phyloP scores from a whole-genome alignment of 2,329 filamentous ascomycete genomes.

The Bisporella sp. region DNA sequence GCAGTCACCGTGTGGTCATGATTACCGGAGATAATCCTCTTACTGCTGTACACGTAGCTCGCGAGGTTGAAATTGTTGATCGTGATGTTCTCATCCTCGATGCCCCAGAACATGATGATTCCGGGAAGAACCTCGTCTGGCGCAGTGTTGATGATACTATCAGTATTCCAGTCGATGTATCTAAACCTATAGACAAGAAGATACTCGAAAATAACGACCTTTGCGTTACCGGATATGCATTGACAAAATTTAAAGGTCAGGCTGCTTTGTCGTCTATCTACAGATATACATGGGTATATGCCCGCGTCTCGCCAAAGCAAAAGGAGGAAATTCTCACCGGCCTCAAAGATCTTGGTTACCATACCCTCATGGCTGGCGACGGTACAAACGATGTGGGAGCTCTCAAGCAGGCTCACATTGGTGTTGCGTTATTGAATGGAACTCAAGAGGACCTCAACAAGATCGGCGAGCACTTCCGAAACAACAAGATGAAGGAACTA shows the following conservation, averaged over 20 bases:
- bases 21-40: constrained; percentile 98
- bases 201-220: constrained; percentile 85
- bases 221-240: constrained; percentile 90
- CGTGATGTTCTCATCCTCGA: constrained; percentile 92
- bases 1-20: constrained; percentile 97
- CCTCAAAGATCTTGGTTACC: constrained; percentile 93
- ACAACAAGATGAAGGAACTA: constrained; percentile 96
- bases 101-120: constrained; percentile 81
- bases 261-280: constrained; percentile 69
- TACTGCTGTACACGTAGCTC: constrained; percentile 91
- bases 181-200: constrained; percentile 69
- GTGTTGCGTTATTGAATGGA: constrained; percentile 91
- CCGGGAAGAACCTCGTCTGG: constrained; percentile 81
- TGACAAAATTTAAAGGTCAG: constrained; percentile 82
- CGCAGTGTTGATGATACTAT: constrained; percentile 88
- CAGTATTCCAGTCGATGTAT: constrained; percentile 78
- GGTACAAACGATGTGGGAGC: constrained; percentile 98
- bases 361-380: constrained; percentile 96
- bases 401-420: constrained; percentile 95
- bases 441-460: constrained; percentile 84
- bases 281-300: constrained; percentile 93
- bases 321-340: constrained; percentile 98
- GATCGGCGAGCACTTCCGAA: constrained; percentile 89
- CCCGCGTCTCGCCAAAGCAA: constrained; percentile 95
- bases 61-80: constrained; percentile 95